Evolutionary conservation across 1,284 basidiomycete species (phyloP), one percentile per base, ranked within the genome.

Genomic region (Schizophyllum commune): DNA sequence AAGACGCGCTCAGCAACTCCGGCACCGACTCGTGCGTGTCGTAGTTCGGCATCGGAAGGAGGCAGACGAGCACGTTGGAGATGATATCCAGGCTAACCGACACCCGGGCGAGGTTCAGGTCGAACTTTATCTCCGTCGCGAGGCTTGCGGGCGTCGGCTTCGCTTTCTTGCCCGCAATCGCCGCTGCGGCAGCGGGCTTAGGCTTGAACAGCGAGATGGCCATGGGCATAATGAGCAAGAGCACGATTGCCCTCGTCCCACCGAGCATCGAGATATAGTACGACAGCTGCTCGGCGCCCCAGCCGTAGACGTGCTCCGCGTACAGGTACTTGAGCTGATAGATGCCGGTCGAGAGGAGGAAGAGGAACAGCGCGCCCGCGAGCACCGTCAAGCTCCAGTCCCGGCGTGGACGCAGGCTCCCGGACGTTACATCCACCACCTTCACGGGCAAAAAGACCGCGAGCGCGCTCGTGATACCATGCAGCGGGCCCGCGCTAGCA

Each of bases 81-180:
- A 83, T 61, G 47, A 89, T 75, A 62, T 92, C 91, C 61, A 90
- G 67, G 54, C 84, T 63, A 62, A 91, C 75, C 6, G 87, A 90
- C 56, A 75, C 74, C 33, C 80, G 79, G 32, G 86, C 77, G 52
- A 91, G 71, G 5, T 76, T 67, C 2, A 91, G 75, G 71, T 92
- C 90, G 67, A 91, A 92, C 19, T 75, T 73, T 68, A 91, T 88
- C 67, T 88, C 88, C 32, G 76, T 77, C 21, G 80, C 77, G 22
- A 89, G 77, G 20, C 81, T 79, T 1, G 74, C 71, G 63, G 75
- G 78, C 20, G 80, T 80, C 5, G 79, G 75, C 60, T 74, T 72
- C 7, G 74, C 73, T 52, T 81, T 75, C 32, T 75, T 73, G 27
- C 70, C 70, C 11, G 70, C 65, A 34, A 68, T 69, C 21, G 72